Evolutionary conservation across 305 asterid species (phyloP), one percentile per base, ranked within the genome.

Genomic region (Rubia peregrina): DNA sequence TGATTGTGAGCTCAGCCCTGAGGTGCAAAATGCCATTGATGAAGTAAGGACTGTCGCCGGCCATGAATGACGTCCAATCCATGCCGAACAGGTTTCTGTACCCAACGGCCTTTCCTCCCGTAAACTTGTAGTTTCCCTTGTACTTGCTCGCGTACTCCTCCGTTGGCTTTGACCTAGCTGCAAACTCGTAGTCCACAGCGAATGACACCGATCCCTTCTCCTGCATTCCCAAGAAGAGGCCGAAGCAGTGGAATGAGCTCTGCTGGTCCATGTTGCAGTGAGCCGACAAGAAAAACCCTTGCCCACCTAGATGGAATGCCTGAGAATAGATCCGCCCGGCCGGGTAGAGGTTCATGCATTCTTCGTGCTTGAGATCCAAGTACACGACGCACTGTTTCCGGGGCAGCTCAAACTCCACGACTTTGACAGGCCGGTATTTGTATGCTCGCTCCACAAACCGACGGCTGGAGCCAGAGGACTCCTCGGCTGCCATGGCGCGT

Each of bases 221-320:
- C 74, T 93, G 97, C 98, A 90, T 93, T 68, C 98, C 97, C 9
- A 93, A 83, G 76, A 89, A 93, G 36, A 93, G 98, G 56, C 98
- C 98, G 38, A 93, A 93, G 70, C 94, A 90, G 36, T 90, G 93
- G 61, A 79, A 85, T 63, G 94, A 79, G 85, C 91, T 89, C 67
- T 88, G 96, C 73, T 89, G 97, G 76, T 93, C 98, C 92, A 86
- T 85, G 83, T 93, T 90, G 85, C 98, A 90, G 79, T 93, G 97
- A 12, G 97, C 98, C 0, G 97, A 90, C 43, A 93, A 83, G 78
- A 93, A 90, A 81, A 93, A 93, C 11, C 97, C 95, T 75, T 90
- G 97, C 38, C 96, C 98, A 1, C 96, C 97, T 63, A 93, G 77
- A 72, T 93, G 98, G 77, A 93, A 93, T 7, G 97, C 95, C 78